Evolutionary conservation across 106 monocot genomes (phyloP).

Genomic region (Posidonia australis): DNA sequence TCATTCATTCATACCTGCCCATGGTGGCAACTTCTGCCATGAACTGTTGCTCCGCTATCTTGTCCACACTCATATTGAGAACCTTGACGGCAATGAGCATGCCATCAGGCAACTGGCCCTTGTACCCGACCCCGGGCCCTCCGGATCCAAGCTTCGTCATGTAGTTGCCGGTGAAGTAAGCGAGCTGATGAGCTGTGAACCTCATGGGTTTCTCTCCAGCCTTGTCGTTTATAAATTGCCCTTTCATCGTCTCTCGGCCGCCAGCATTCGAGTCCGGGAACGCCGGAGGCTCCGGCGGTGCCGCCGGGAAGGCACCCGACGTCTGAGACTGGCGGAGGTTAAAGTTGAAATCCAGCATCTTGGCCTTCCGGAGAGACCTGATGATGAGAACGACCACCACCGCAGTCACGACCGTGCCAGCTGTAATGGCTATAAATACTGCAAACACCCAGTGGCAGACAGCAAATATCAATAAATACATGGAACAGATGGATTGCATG

Average conservation of each 20-base stretch:
- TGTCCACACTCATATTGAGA: neutral
- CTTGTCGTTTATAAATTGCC: neutral
- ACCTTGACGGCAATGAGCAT: conserved; percentile 2
- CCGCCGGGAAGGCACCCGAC: neutral
- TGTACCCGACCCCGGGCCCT: conserved; percentile 4
- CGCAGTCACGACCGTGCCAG: neutral
- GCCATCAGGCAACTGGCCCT: neutral
- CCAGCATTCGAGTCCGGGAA: neutral
- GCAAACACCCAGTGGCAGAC: too few relatives aligned
- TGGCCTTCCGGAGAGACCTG: neutral
- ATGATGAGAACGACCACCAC: neutral
- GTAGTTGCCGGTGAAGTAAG: too few relatives aligned
- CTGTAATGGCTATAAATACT: neutral
- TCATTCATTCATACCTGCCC: neutral
- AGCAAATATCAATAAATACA: too few relatives aligned
- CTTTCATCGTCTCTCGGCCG: neutral
- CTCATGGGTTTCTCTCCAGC: too few relatives aligned
- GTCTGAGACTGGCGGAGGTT: neutral
- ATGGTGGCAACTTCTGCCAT: conserved; percentile 9
- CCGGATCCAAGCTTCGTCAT: neutral
- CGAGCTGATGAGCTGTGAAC: too few relatives aligned
- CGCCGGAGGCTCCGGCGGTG: neutral
- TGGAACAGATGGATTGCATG: too few relatives aligned
- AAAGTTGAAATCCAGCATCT: neutral
- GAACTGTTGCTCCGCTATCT: conserved; percentile 8